Conservation (phyloP, 257 asterid genomes). For the Datura wrightii region DNA sequence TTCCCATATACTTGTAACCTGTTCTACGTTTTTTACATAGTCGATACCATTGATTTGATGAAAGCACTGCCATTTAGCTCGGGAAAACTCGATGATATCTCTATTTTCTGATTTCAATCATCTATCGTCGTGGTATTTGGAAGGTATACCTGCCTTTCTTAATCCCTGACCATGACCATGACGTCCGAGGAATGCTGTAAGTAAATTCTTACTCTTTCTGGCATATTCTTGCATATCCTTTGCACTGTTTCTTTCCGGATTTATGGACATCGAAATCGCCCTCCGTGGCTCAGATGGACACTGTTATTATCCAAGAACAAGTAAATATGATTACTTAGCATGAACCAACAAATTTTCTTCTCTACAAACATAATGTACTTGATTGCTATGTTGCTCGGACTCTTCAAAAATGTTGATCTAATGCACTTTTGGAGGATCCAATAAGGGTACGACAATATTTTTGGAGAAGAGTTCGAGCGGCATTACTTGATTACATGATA, state of each 20-base stretch:
- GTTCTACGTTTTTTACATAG: not conserved
- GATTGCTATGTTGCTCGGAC: not conserved
- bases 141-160: constrained; percentile 46
- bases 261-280: constrained; percentile 38
- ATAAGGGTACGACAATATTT: not conserved
- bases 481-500: not conserved
- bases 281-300: constrained; percentile 66
- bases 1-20: not conserved
- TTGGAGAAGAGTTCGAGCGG: not conserved
- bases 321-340: not conserved
- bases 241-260: constrained; percentile 47
- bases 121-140: constrained; percentile 44
- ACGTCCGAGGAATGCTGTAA: constrained; percentile 63
- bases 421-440: not conserved
- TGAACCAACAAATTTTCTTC: not conserved
- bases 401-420: not conserved
- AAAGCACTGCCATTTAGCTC: not conserved
- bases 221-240: constrained; percentile 52
- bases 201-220: constrained; percentile 60
- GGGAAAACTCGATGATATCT: not conserved
- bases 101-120: constrained; percentile 29
- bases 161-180: constrained; percentile 41
- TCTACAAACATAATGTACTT: constrained; percentile 9
- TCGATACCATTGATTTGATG: not conserved
- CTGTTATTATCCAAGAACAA: constrained; percentile 44